phyloP scores from a whole-genome alignment of 1,284 basidiomycete species.

The Cerioporus squamosus region DNA sequence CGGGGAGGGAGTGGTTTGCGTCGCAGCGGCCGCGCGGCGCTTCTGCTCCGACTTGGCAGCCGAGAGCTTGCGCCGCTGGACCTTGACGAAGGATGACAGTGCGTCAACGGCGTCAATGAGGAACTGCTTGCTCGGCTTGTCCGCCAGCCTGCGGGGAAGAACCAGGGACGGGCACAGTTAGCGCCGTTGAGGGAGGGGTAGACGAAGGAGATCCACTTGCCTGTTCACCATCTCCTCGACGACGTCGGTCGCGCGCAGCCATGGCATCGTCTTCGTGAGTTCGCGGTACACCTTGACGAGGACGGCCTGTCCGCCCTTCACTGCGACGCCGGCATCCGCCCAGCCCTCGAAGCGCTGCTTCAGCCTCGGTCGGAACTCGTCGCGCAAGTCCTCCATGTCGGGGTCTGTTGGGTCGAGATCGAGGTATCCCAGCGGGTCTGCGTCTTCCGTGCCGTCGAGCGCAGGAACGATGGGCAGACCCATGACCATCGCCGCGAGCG shows the following conservation, averaged over 20 bases:
- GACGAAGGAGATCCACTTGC: constrained; percentile 36
- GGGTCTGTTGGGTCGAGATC: constrained; percentile 58
- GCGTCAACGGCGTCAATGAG: constrained; percentile 54
- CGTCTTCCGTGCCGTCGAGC: constrained; percentile 45
- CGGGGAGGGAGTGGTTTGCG: not conserved
- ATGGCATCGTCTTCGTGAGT: constrained; percentile 57
- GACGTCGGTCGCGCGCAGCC: constrained; percentile 51
- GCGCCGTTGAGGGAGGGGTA: not conserved
- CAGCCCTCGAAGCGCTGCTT: constrained; percentile 61
- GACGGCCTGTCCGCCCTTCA: constrained; percentile 41
- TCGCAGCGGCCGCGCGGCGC: constrained; percentile 14
- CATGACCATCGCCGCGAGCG: constrained; percentile 72
- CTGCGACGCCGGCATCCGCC: constrained; percentile 41
- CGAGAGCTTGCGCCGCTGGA: constrained; percentile 43
- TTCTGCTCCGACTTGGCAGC: constrained; percentile 16
- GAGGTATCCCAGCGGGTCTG: constrained; percentile 48
- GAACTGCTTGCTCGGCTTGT: constrained; percentile 56
- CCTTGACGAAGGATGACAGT: constrained; percentile 52
- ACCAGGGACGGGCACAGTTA: not conserved
- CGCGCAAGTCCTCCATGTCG: constrained; percentile 60
- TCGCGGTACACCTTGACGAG: constrained; percentile 47
- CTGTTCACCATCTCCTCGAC: constrained; percentile 57
- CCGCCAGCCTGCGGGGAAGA: constrained; percentile 44
- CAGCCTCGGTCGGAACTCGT: constrained; percentile 60
- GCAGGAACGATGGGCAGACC: constrained; percentile 53